Evolutionary conservation across 2,329 filamentous ascomycete species (phyloP), one percentile per base, ranked within the genome.

Genomic region (Chrysoporthe cubensis): DNA sequence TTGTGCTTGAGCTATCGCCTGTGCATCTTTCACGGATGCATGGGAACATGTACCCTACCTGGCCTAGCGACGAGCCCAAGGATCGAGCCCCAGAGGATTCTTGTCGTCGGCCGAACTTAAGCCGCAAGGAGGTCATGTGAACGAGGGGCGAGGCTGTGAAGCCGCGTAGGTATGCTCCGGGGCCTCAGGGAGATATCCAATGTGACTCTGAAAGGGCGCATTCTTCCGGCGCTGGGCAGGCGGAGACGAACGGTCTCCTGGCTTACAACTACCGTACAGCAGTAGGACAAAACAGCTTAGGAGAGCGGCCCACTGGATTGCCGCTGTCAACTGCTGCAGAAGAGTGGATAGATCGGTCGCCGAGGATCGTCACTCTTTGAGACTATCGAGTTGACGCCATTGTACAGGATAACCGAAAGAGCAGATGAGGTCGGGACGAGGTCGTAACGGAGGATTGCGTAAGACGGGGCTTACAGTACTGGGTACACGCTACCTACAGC

Each of bases 301-400:
- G 21, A 48, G 26, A 9, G 14, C 21, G n/a, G 5, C 8, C 48
- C 50, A 56, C 52, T 18, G 26, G 32, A 21, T 4, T 11, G 54
- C 13, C 34, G 54, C 54, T 40, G 54, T 37, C 16, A 21, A 57
- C 54, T 57, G 54, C 34, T 37, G 32, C 54, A 40, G 32, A 57
- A 14, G n/a, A 57, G 32, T 37, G 34, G 32, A 57, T 57, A 57
- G 32, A 40, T 40, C 32, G 32, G 50, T 57, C 32, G 32, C 54
- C 54, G 54, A 57, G 54, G 54, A 37, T 57, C 54, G 54, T 40
- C 34, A 40, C 32, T 16, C 34, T 26, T 26, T 40, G 54, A 57
- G 34, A 40, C 54, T 57, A 40, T 57, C 34, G 54, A 57, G 54
- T 57, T 57, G 54, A 57, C 54, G 54, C 54, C 54, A 57, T 57